These are phyloP conservation scores for Alliaria petiolata DNA, from an alignment of 345 rosid species.

Conservation along the genomic window DNA sequence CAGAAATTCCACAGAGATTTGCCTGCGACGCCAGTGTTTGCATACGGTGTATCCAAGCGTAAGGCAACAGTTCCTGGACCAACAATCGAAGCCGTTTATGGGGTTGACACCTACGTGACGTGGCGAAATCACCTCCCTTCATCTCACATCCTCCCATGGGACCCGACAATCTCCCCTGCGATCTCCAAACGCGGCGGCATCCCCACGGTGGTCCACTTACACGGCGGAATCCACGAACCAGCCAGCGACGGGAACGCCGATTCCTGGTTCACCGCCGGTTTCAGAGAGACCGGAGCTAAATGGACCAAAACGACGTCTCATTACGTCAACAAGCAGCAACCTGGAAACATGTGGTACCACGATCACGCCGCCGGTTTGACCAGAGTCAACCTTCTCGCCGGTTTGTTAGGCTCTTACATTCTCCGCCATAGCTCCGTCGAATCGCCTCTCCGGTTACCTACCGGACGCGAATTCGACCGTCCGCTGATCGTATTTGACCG, in stretches of 20 bases:
- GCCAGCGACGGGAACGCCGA: conserved; percentile 67
- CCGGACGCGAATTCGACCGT: conserved; percentile 53
- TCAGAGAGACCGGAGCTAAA: conserved; percentile 50
- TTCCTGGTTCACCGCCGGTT: conserved; percentile 83
- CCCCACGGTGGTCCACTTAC: conserved; percentile 96
- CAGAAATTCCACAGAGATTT: conserved; percentile 93
- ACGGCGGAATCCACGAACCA: conserved; percentile 76
- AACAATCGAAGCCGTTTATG: conserved; percentile 76
- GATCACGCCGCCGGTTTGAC: conserved; percentile 94
- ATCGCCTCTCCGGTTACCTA: conserved; percentile 53
- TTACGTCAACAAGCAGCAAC: conserved; percentile 69
- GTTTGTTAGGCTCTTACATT: conserved; percentile 74
- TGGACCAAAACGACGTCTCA: conserved; percentile 59
- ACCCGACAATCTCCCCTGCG: conserved; percentile 78
- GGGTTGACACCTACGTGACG: conserved; percentile 52
- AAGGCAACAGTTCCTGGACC: conserved; percentile 87
- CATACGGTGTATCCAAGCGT: conserved; percentile 59
- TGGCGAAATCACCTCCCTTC: conserved; percentile 90
- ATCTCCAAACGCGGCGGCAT: conserved; percentile 46
- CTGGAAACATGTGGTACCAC: conserved; percentile 93
- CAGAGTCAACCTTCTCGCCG: conserved; percentile 80
- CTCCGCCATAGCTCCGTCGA: conserved; percentile 57
- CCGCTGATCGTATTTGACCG: conserved; percentile 72
- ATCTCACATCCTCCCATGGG: conserved; percentile 89
- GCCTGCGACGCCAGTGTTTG: conserved; percentile 77